Conservation (phyloP, 768 basidiomycete species). For the Pisolithus tinctorius region DNA sequence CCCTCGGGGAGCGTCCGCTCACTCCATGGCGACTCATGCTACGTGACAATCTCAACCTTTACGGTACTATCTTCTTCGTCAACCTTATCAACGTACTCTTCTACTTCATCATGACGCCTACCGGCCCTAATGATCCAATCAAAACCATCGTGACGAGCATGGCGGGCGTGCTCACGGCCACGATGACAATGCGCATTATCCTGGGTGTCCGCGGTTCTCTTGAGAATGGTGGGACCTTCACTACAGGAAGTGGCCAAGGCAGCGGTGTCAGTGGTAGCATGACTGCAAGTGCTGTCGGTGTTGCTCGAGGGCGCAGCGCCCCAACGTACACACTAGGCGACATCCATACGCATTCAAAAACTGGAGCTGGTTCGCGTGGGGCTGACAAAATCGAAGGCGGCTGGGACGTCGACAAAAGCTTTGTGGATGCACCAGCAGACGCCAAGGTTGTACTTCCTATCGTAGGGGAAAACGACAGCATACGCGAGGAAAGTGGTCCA, state of each 20-base stretch:
- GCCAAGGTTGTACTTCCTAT: slow-evolving; percentile 32
- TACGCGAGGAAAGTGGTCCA: slow-evolving; percentile 5
- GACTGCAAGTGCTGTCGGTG: slow-evolving; percentile 13
- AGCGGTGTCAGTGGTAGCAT: slow-evolving; percentile 46
- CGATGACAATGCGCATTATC: slow-evolving; percentile 84
- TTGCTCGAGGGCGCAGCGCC: slow-evolving; percentile 21
- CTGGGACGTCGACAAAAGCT: slow-evolving; percentile 33
- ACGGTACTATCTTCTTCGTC: slow-evolving; percentile 72
- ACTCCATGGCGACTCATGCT: slow-evolving; percentile 83
- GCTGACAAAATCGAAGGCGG: slow-evolving; percentile 32
- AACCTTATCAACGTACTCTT: slow-evolving; percentile 82
- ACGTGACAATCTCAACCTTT: slow-evolving; percentile 82
- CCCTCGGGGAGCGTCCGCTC: slow-evolving; percentile 40
- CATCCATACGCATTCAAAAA: slow-evolving; percentile 47
- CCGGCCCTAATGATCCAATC: slow-evolving; percentile 55
- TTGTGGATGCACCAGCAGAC: slow-evolving; percentile 29
- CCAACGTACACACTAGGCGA: slow-evolving; percentile 38
- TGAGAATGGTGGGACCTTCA: slow-evolving; percentile 63
- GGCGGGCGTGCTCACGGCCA: slow-evolving; percentile 81
- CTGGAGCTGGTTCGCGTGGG: slow-evolving; percentile 35
- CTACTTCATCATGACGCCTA: slow-evolving; percentile 79
- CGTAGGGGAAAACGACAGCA: slow-evolving; percentile 21
- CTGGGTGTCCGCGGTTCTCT: slow-evolving; percentile 77
- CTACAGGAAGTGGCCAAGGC: slow-evolving; percentile 36
- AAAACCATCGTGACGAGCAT: slow-evolving; percentile 81